Percentiles rank a stretch among this genome's conserved stretches.
phyloP scores from a whole-genome alignment of 163 green algal genomes.

The Scenedesmus sp. region DNA sequence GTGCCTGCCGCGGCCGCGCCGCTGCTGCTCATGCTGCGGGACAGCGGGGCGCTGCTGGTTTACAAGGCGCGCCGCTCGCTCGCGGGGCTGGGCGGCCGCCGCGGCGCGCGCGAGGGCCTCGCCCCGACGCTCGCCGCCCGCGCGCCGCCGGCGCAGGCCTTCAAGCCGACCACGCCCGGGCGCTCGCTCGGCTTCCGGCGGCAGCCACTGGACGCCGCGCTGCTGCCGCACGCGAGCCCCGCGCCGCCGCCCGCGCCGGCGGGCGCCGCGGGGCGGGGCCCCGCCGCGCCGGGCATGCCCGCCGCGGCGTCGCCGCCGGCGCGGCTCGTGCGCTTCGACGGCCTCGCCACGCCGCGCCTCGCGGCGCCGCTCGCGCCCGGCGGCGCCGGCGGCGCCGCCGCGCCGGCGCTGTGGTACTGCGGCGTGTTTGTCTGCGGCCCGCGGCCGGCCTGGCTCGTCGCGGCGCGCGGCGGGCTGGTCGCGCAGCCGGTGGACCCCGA shows the following conservation, averaged over 20 bases:
- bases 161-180: background rate
- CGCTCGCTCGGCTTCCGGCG: slow-evolving; percentile 43
- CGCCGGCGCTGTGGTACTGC: slow-evolving; percentile 40
- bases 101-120: too few relatives aligned
- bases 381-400: slow-evolving; percentile 52
- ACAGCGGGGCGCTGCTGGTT: slow-evolving; percentile 65
- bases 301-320: background rate
- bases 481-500: slow-evolving; percentile 59
- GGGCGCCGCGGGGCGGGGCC: background rate
- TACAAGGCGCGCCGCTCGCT: slow-evolving; percentile 66
- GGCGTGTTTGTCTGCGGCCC: slow-evolving; percentile 78
- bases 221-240: slow-evolving; percentile 26
- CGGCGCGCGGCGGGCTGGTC: slow-evolving; percentile 60
- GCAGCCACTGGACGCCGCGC: slow-evolving; percentile 42
- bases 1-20: slow-evolving; percentile 58
- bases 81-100: too few relatives aligned
- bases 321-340: slow-evolving; percentile 50
- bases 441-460: slow-evolving; percentile 78
- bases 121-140: too few relatives aligned
- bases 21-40: slow-evolving; percentile 69
- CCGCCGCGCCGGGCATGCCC: background rate
- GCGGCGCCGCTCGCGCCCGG: background rate
- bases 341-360: slow-evolving; percentile 34
- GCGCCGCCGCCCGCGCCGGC: slow-evolving; percentile 7
- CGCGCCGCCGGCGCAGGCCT: too few relatives aligned